Base-by-base conservation (phyloP, 768 basidiomycete species). In the Cubamyces lactineus region DNA sequence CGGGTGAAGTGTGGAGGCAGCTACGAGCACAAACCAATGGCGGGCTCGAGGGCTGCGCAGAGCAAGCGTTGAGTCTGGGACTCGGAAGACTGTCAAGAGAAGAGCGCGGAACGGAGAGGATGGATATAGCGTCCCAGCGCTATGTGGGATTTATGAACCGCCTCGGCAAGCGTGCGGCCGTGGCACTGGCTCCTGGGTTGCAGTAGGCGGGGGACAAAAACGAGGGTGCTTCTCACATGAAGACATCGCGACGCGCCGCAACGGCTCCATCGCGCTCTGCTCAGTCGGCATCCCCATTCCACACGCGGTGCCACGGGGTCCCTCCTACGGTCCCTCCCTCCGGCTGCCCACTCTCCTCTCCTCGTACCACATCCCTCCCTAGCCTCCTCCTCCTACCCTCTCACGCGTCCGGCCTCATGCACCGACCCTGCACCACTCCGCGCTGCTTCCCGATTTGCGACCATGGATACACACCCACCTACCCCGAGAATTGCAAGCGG, bases 211-310 rank as follows among this genome's bases (percentile, higher is more conserved):
- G 62, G 63, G 53, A 52, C 57, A 46, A 64, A 64, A 59, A 59
- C 47, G 57, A 53, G 63, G 63, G 63, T 64, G 41, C 63, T 64
- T 64, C 63, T 64, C 48, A 21, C 47, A 64, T 54, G 63, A 58
- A 63, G 63, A 41, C 57, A 54, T 64, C 57, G 63, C 63, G 53
- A 59, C 62, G 53, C 57, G 57, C 62, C 62, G 57, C 63, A 59
- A 56, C 63, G 30, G 63, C 57, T 56, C 57, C 63, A 59, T 55
- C 57, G 40, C 57, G 51, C 57, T 55, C 42, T 59, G 28, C 57
- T 16, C 30, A 49, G 48, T 57, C 61, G 54, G 61, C 54, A 51
- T 50, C 43, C 54, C 28, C 26, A n/a, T 54, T 56, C 53, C 61
- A 49, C 61, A 53, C 61, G 50, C 54, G 45, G 45, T 57, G 55